Evolutionary conservation across 139 green algal species (phyloP), one percentile per base, ranked within the genome.

Genomic region (Chlamydomonas asymmetrica): DNA sequence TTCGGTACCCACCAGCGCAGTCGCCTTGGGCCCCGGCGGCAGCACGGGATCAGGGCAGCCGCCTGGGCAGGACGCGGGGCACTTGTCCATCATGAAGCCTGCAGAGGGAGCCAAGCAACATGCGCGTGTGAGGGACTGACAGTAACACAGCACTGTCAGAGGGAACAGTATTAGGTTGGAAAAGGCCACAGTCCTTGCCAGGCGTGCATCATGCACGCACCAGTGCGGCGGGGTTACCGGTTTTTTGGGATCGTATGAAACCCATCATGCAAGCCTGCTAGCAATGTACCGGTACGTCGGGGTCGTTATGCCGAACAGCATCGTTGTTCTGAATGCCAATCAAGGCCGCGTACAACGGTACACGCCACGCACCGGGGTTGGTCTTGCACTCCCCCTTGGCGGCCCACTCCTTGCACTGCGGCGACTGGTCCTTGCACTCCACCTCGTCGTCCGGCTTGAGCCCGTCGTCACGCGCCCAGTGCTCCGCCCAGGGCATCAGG

Each of bases 51-150:
- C 65, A 20, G 75, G 75, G 65, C 80, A 86, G 35, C 62, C 76
- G 13, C 67, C 63, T 29, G 80, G 73, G 73, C 78, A 83, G 35
- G 54, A 66, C 32, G 23, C 35, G 16, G 62, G 70, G n/a, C 77
- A 83, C n/a, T 50, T 75, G 43, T 66, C 45, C 52, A 83, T n/a
- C 77, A 83, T 79, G 77, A 76, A 83, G 40, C 77, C 76, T 81
- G 75, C 16, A 37, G 29, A 6, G n/a, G n/a, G 5, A 43, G 13
- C 23, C 41, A 25, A 35, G 29, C 34, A 64, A 18, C 6, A 18
- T n/a, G 22, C 63, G 35, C 63, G 22, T 54, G 37, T 56, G 22
- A 54, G 37, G 32, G 40, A 22, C 32, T 16, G 8, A 45, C 29
- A 9, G 10, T 25, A 27, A 43, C 7, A 67, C 31, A 48, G 32